These are phyloP conservation scores for Rhodofomes roseus DNA, from an alignment of 1,284 basidiomycete genomes.

Conservation along the genomic window DNA sequence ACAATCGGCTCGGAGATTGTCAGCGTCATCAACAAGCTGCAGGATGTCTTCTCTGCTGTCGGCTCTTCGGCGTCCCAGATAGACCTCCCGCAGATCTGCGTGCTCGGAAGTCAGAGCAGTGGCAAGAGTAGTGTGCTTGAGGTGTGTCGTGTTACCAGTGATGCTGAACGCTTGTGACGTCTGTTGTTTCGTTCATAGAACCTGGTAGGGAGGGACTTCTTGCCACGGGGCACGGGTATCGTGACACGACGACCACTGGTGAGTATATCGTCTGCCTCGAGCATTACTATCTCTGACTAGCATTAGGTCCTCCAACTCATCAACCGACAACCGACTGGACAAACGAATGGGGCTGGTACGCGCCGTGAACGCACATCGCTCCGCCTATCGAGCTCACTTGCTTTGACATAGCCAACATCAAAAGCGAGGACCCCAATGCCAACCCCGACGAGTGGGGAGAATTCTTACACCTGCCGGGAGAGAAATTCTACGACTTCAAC, in stretches of 20 bases:
- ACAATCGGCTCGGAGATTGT: conserved; percentile 77
- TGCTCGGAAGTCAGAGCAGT: conserved; percentile 82
- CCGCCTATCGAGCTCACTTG: not conserved
- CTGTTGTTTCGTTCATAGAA: conserved; percentile 52
- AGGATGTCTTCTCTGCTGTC: conserved; percentile 83
- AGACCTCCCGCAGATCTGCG: conserved; percentile 86
- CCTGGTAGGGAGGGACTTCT: conserved; percentile 95
- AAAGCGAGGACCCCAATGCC: conserved; percentile 56
- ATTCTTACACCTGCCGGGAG: conserved; percentile 92
- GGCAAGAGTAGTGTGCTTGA: conserved; percentile 87
- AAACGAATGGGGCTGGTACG: conserved; percentile 46
- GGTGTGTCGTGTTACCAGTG: conserved; percentile 37
- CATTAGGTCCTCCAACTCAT: conserved; percentile 91
- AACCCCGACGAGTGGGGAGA: conserved; percentile 98
- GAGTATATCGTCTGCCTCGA: conserved; percentile 26
- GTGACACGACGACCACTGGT: conserved; percentile 94
- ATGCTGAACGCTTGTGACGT: not conserved
- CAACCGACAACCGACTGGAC: conserved; percentile 57
- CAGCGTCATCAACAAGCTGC: conserved; percentile 75
- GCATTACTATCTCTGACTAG: not conserved
- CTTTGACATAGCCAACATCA: conserved; percentile 9
- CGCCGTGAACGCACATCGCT: not conserved
- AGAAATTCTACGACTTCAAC: conserved; percentile 97
- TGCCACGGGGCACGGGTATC: conserved; percentile 96
- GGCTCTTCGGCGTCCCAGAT: conserved; percentile 71